These are phyloP conservation scores for Pichia sp. DNA, from an alignment of 1,139 yeast species.

Conservation along the genomic window DNA sequence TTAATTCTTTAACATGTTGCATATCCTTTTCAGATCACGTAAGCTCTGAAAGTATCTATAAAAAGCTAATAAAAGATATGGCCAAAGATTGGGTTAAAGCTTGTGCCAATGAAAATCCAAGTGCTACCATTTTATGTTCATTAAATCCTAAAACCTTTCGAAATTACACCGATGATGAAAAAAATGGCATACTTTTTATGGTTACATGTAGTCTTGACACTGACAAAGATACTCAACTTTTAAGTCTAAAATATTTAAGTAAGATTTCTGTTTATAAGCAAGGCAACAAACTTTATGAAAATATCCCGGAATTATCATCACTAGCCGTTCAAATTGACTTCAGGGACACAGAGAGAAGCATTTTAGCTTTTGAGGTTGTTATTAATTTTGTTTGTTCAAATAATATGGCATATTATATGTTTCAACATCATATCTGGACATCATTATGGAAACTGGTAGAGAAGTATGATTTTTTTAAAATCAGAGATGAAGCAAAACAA, in stretches of 20 bases:
- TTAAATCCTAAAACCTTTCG: not conserved
- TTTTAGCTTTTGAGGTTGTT: not conserved
- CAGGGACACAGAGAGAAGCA: not conserved
- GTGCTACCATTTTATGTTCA: not conserved
- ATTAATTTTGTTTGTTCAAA: not conserved
- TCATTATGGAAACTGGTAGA: not conserved
- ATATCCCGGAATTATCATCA: not conserved
- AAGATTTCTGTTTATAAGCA: not conserved
- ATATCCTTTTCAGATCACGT: not conserved
- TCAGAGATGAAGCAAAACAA: not conserved
- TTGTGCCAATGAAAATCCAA: not conserved
- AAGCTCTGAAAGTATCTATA: not conserved
- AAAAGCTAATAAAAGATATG: not conserved
- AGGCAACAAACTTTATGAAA: too few species aligned
- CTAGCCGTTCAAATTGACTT: not conserved
- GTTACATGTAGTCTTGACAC: not conserved
- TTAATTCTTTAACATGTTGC: not conserved
- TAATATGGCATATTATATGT: not conserved
- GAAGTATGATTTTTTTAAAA: not conserved
- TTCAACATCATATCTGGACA: not conserved
- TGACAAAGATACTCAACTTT: not conserved
- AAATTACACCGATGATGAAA: not conserved
- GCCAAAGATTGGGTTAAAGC: conserved; percentile 1
- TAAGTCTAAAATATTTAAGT: not conserved
- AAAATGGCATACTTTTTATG: not conserved